Conservation (phyloP, 257 asterid genomes). For the Jaltomata sinuosa region DNA sequence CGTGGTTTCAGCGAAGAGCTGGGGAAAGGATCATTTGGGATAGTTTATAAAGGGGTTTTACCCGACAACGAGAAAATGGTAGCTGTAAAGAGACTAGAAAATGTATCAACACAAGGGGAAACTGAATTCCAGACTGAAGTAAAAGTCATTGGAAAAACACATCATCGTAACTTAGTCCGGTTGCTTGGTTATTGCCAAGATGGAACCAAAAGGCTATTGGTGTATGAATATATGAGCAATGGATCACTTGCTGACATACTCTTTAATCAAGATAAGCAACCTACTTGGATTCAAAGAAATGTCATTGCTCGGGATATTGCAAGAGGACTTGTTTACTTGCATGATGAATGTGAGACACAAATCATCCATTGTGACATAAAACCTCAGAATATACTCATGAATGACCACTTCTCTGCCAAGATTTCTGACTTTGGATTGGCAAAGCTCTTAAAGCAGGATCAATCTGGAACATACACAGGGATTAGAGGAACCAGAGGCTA, state of each 20-base stretch:
- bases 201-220: slow-evolving; percentile 17
- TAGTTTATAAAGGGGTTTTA: too few relatives aligned
- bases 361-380: too few relatives aligned
- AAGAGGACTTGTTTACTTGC: too few relatives aligned
- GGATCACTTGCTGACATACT: slow-evolving; percentile 40
- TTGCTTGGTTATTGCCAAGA: slow-evolving; percentile 41
- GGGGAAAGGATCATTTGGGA: slow-evolving; percentile 42
- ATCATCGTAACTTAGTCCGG: slow-evolving; percentile 45
- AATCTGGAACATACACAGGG: too few relatives aligned
- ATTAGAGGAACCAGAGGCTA: too few relatives aligned
- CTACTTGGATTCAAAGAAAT: slow-evolving; percentile 24
- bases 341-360: too few relatives aligned
- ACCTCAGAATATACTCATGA: too few relatives aligned
- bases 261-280: slow-evolving; percentile 6
- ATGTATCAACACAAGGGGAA: slow-evolving; percentile 21
- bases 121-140: too few relatives aligned
- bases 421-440: too few relatives aligned
- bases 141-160: slow-evolving; percentile 33
- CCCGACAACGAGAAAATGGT: slow-evolving; percentile 1
- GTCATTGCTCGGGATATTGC: too few relatives aligned
- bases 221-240: slow-evolving; percentile 22
- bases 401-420: too few relatives aligned
- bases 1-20: slow-evolving; percentile 31
- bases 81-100: slow-evolving; percentile 41
- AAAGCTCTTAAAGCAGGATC: too few relatives aligned